phyloP scores from a whole-genome alignment of 208 protist species.

The Leishmania turanica region DNA sequence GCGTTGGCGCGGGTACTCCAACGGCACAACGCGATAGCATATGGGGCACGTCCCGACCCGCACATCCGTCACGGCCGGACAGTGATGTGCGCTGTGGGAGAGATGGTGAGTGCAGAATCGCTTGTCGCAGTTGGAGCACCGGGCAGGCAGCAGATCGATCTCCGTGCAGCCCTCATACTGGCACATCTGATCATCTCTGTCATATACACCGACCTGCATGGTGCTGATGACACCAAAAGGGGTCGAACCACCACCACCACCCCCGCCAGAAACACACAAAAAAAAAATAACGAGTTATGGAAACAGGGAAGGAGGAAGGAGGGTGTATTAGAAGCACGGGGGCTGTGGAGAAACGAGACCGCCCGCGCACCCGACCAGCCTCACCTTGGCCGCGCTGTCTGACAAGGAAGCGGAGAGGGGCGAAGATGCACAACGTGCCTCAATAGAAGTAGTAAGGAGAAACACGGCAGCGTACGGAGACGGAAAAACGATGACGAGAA shows the following conservation, averaged over 20 bases:
- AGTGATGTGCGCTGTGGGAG: conserved; percentile 57
- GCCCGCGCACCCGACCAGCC: background rate
- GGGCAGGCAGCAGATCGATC: conserved; percentile 70
- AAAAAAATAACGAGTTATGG: background rate
- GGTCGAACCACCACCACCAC: no score
- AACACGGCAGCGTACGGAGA: background rate
- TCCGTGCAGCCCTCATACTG: conserved; percentile 66
- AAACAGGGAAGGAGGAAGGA: background rate
- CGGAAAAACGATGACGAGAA: background rate
- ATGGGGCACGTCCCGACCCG: conserved; percentile 49
- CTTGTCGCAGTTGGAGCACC: conserved; percentile 72
- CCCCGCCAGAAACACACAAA: background rate
- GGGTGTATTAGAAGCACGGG: background rate
- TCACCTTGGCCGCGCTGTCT: background rate
- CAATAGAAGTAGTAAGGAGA: background rate
- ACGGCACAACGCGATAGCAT: conserved; percentile 53
- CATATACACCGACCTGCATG: conserved; percentile 89
- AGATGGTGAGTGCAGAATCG: conserved; percentile 86
- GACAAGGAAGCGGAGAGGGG: background rate
- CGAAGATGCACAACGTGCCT: background rate
- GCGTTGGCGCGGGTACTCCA: conserved; percentile 55
- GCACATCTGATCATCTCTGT: conserved; percentile 75
- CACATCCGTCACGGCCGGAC: conserved; percentile 41
- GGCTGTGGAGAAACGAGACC: background rate
- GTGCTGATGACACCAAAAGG: conserved; percentile 7